These are phyloP conservation scores for Paecilomyces variotii DNA, from an alignment of 2,329 filamentous ascomycete species.

Conservation along the genomic window DNA sequence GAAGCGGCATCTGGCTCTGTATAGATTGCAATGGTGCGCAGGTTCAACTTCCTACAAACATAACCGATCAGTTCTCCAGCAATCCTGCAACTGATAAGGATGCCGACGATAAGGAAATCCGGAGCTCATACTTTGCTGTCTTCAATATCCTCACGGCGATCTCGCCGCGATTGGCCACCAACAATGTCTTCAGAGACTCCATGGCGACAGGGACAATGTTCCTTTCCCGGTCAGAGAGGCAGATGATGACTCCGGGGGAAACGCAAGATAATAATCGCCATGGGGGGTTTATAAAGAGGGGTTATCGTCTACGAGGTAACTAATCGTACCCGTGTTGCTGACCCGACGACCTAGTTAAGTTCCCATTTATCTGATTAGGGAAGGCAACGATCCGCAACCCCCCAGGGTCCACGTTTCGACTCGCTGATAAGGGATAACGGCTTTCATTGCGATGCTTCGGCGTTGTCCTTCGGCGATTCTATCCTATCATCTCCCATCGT, in stretches of 20 bases:
- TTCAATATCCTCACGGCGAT: conserved; percentile 48
- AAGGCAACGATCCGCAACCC: not conserved
- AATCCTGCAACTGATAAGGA: not conserved
- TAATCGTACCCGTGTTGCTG: not conserved
- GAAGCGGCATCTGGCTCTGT: conserved; percentile 49
- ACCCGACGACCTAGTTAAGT: not conserved
- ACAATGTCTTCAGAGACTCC: conserved; percentile 41
- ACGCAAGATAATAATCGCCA: not conserved
- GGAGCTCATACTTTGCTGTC: conserved; percentile 35
- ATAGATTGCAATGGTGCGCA: conserved; percentile 51
- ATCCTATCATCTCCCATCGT: not conserved
- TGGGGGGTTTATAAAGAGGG: not conserved
- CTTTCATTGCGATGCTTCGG: not conserved
- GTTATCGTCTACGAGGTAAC: not conserved
- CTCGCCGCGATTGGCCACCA: conserved; percentile 55
- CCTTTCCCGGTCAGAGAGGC: not conserved
- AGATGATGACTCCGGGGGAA: not conserved
- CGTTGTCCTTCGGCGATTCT: not conserved
- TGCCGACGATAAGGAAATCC: not conserved
- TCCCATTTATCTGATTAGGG: not conserved
- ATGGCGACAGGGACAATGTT: conserved; percentile 10
- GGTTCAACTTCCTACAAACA: conserved; percentile 29
- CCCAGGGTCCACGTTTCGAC: not conserved
- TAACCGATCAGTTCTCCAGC: not conserved
- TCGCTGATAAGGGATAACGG: not conserved